Base-by-base conservation (phyloP, 1,284 basidiomycete species). In the Pseudozyma sp. region DNA sequence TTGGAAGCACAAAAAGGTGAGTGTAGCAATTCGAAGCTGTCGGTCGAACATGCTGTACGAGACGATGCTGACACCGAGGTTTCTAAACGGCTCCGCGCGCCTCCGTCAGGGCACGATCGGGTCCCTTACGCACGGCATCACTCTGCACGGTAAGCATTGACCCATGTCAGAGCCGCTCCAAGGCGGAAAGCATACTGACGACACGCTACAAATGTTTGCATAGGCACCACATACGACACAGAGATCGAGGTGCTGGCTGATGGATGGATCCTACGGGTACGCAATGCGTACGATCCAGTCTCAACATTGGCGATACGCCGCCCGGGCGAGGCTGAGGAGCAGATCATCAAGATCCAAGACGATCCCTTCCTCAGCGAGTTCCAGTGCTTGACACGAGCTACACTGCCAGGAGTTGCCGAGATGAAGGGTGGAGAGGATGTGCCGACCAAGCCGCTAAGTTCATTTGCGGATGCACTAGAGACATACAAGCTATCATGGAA, bases 401-500 rank as follows among this genome's bases (percentile, higher is more conserved):
- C 48, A 24, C 54, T 33, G n/a, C 10, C 14, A 2, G 52, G 35
- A 2, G n/a, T 24, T 4, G 52, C 46, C 11, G 17, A 5, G 7
- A 13, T 10, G 4, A 7, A 9, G 1, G 11, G 16, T 5, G 17
- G 43, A 16, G 33, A 58, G 7, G 30, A 4, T 19, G 39, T 52
- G 5, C 55, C 45, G 13, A 17, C 16, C 7, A 17, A 39, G 19
- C 65, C 65, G 34, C 69, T 81, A 9, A 74, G 68, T 53, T 54
- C 54, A 14, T 81, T 73, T 67, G 70, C 68, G 19, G 80, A 81
- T 39, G 81, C 78, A 6, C 72, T 72, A 33, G 70, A 75, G 72
- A 81, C 80, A 24, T 82, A 81, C 63, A 77, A 76, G 53, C 63
- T 82, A 3, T 81, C 80, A 2, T 82, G 80, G 80, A 64, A 68